Base-by-base conservation (phyloP, 441 rosid genomes). In the Euphorbia corollata region DNA sequence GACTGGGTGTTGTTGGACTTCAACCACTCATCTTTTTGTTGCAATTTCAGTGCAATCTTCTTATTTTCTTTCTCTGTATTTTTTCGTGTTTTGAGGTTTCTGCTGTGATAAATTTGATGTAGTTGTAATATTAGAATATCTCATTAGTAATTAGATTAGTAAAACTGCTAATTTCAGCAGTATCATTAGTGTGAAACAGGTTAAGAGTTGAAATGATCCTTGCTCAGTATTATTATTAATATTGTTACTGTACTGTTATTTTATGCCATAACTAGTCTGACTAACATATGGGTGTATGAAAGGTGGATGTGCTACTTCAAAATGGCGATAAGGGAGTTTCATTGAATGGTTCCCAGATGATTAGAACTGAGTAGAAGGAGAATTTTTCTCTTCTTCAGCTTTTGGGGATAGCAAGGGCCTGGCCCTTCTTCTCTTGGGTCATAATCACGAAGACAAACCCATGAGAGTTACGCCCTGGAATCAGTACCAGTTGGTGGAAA, bases 351-450 rank as follows among this genome's bases (percentile, higher is more conserved):
- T 56, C 53, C 72, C 89, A 80, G 83, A 90, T 92, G 98, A 85
- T 79, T 79, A 78, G 81, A 78, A 81, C 90, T 79, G 83, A 93
- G 99, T 91, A 85, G 97, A 97, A 82, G 97, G 99, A 83, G 96
- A 96, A 59, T 91, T 93, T 82, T 93, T 93, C 93, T 91, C 96
- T 81, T 84, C 99, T 77, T 91, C 99, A 63, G 93, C 96, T 61
- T 87, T 96, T 70, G 99, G 99, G 71, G 87, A 91, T 85, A 93
- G 96, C 71, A 91, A 82, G 80, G 96, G 96, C 43, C 73, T 93
- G 77, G 69, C 97, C 84, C 97, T 93, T 81, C 96, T 93, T 71
- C 80, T 93, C 48, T 65, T 93, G 78, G 97, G 99, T 73, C 96
- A 87, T 71, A 87, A 80, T 80, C 82, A 81, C 68, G 96, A 87